These are phyloP conservation scores for Thermothelomyces thermophilus DNA, from an alignment of 2,329 filamentous ascomycete species.

Conservation along the genomic window DNA sequence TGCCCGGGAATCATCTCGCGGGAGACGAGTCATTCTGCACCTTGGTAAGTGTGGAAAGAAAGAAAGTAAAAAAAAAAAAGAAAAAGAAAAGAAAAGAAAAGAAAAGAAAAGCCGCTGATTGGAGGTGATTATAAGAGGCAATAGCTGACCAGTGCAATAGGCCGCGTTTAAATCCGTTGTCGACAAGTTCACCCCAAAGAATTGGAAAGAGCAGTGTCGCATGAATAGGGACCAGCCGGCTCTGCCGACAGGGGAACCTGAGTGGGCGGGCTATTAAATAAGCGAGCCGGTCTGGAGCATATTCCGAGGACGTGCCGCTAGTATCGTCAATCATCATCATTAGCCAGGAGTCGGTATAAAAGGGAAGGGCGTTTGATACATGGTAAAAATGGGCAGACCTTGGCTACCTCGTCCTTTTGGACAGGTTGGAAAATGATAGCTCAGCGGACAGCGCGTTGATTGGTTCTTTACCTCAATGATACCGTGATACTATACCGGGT, in stretches of 20 bases:
- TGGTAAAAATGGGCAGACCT: background rate
- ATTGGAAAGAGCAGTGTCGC: slow-evolving; percentile 62
- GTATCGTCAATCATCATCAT: slow-evolving; percentile 1
- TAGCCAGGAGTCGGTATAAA: background rate
- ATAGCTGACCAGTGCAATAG: slow-evolving; percentile 33
- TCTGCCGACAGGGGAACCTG: slow-evolving; percentile 38
- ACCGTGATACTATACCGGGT: no score
- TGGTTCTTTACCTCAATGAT: background rate
- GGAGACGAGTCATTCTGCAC: slow-evolving; percentile 90
- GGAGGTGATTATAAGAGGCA: no score
- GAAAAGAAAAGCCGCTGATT: no score
- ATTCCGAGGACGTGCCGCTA: background rate
- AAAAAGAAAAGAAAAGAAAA: no score
- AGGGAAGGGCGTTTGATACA: background rate
- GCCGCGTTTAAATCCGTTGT: slow-evolving; percentile 88
- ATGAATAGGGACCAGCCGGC: slow-evolving; percentile 37
- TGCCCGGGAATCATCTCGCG: slow-evolving; percentile 71
- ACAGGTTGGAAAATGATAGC: slow-evolving; percentile 2
- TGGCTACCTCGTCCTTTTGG: slow-evolving; percentile 2
- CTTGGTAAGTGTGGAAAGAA: slow-evolving; percentile 47
- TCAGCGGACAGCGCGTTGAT: background rate
- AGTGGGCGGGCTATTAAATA: slow-evolving; percentile 41
- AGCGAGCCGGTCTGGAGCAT: background rate
- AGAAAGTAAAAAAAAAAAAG: no score
- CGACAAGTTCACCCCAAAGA: slow-evolving; percentile 76